These are phyloP conservation scores for Amanita rubescens DNA, from an alignment of 768 basidiomycete species.

Conservation along the genomic window DNA sequence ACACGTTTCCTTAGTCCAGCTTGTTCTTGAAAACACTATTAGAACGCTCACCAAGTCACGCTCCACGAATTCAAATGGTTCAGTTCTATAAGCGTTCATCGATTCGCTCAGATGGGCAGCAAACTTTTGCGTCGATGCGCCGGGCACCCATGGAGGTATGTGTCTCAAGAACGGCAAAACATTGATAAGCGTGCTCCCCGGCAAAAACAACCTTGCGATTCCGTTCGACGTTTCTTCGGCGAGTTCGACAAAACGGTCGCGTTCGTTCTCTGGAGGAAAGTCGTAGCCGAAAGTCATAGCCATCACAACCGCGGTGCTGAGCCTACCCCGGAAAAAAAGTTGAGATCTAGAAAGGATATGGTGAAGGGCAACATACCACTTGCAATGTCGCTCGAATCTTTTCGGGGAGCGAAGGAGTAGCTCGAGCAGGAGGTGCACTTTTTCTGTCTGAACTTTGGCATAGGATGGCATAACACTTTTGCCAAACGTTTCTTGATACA, in stretches of 20 bases:
- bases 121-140: background rate
- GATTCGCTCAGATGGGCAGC: background rate
- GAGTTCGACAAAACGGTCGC: background rate
- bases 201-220: background rate
- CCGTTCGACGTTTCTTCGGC: background rate
- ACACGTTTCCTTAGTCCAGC: background rate
- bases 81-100: background rate
- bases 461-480: background rate
- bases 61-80: constrained; percentile 1
- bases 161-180: background rate
- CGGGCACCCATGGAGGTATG: constrained; percentile 1
- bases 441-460: background rate
- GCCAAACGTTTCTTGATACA: background rate
- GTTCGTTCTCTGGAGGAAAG: background rate
- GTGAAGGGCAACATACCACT: background rate
- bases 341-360: background rate
- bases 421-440: background rate
- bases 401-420: background rate
- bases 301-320: background rate
- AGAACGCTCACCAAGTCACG: background rate
- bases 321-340: background rate
- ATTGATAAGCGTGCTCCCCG: background rate
- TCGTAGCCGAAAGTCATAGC: constrained; percentile 5
- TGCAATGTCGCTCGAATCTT: background rate
- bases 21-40: background rate